Base-by-base conservation (phyloP, 2,329 filamentous ascomycete species). In the Samsoniella hepiali region DNA sequence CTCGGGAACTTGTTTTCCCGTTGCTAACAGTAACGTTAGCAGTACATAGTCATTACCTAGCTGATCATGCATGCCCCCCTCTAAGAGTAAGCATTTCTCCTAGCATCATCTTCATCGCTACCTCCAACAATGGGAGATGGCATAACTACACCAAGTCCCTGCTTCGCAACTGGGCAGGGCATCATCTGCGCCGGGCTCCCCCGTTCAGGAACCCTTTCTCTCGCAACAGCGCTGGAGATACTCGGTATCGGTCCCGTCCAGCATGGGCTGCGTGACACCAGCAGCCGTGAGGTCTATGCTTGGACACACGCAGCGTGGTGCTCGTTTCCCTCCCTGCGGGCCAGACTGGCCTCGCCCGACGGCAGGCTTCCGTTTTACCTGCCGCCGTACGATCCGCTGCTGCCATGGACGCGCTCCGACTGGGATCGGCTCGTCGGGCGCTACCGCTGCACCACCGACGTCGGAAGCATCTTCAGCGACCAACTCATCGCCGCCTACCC, bases 401-500 rank as follows among this genome's bases (percentile, higher is more conserved):
- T 62, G 36, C 42, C 50, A 40, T 62, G 50, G 42, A 62, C 50
- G 13, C 40, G 58, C 10, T n/a, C 51, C 29, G 27, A 62, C 42
- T 62, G 60, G 34, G 40, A 62, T 1, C 50, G 49, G 27, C 27
- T 61, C 58, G 38, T 61, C 29, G 49, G 58, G 32, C 47, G 38
- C 13, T 53, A 61, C 27, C 47, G 49, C 38, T 51, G 47, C 45
- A 61, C 49, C 32, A 62, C 51, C 17, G 51, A 62, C 22, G 15
- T 62, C 4, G 51, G 50, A 13, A 62, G 59, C 50, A 53, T 59
- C 38, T 63, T 64, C 17, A 40, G 17, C 38, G 38, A 55, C 32
- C 60, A 56, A 32, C 44, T 51, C 50, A 50, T 62, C 27, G 15
- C 11, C 17, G 64, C 63, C 1, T 70, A 69, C 31, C 68, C 68